Conservation (phyloP, 1,139 yeast genomes). For the Lodderomyces orthopsilosis region DNA sequence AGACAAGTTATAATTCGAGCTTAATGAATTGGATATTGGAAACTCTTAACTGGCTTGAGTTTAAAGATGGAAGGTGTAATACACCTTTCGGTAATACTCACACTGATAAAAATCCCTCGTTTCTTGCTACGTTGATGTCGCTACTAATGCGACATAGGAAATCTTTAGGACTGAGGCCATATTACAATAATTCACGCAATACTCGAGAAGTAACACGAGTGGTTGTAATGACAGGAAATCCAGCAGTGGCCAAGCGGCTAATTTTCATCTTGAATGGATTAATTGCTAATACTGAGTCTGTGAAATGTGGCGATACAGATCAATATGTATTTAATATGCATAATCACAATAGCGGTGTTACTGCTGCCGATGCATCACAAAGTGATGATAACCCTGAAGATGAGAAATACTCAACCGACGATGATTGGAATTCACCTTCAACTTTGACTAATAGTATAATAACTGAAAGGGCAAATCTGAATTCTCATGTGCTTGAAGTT, state of each 20-base stretch:
- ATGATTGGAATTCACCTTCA: neutral
- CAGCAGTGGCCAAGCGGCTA: constrained; percentile 59
- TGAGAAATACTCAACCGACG: neutral
- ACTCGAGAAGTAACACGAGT: constrained; percentile 42
- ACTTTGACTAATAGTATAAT: neutral
- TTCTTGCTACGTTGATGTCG: constrained; percentile 48
- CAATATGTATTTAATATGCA: neutral
- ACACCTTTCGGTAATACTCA: neutral
- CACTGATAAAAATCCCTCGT: constrained; percentile 14
- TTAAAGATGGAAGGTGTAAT: constrained; percentile 46
- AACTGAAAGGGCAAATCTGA: neutral
- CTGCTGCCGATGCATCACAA: neutral
- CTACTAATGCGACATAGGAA: constrained; percentile 37
- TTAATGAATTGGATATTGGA: constrained; percentile 56
- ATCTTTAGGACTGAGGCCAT: constrained; percentile 36
- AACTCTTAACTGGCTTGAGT: constrained; percentile 58
- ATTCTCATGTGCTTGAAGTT: neutral
- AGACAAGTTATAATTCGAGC: constrained; percentile 20
- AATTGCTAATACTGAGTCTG: constrained; percentile 26
- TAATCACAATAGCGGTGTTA: neutral
- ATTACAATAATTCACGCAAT: constrained; percentile 17
- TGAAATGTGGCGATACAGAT: neutral
- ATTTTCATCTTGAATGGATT: constrained; percentile 54
- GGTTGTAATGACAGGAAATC: constrained; percentile 59
- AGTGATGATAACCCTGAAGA: neutral